These are phyloP conservation scores for Mycothermus thermophilus DNA, from an alignment of 495 filamentous ascomycete species.

Conservation along the genomic window DNA sequence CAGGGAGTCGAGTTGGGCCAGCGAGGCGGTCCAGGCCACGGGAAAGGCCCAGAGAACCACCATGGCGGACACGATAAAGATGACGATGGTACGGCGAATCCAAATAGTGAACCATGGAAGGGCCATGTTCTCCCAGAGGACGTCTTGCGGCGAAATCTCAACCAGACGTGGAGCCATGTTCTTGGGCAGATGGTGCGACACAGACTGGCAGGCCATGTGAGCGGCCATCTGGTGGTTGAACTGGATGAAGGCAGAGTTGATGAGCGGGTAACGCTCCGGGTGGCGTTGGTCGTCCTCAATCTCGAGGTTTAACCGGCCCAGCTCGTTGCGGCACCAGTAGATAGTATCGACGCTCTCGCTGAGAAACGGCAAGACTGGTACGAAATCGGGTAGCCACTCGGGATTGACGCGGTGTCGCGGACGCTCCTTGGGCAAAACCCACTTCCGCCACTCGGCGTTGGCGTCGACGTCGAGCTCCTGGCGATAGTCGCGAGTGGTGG, in stretches of 20 bases:
- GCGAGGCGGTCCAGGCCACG: slow-evolving; percentile 69
- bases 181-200: slow-evolving; percentile 83
- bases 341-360: slow-evolving; percentile 93
- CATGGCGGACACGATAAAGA: slow-evolving; percentile 56
- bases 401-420: slow-evolving; percentile 71
- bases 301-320: slow-evolving; percentile 81
- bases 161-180: slow-evolving; percentile 88
- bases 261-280: slow-evolving; percentile 76
- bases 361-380: slow-evolving; percentile 54
- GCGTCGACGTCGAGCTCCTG: slow-evolving; percentile 53
- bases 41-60: slow-evolving; percentile 85
- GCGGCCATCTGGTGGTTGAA: slow-evolving; percentile 97
- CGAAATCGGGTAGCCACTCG: slow-evolving; percentile 59
- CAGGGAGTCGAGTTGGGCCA: slow-evolving; percentile 63
- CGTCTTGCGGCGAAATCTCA: slow-evolving; percentile 86
- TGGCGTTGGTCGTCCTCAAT: slow-evolving; percentile 84
- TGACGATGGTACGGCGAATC: slow-evolving; percentile 52
- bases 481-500: slow-evolving; percentile 50
- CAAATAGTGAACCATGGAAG: slow-evolving; percentile 92
- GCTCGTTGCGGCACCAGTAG: slow-evolving; percentile 74
- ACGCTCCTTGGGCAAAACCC: slow-evolving; percentile 65
- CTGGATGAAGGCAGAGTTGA: slow-evolving; percentile 97
- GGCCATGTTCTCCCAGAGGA: slow-evolving; percentile 97
- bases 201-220: slow-evolving; percentile 92
- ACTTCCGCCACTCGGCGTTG: slow-evolving; percentile 73